These are phyloP conservation scores for Brasenia schreberi DNA, from an alignment of 164 flowering plant genomes.

Conservation along the genomic window DNA sequence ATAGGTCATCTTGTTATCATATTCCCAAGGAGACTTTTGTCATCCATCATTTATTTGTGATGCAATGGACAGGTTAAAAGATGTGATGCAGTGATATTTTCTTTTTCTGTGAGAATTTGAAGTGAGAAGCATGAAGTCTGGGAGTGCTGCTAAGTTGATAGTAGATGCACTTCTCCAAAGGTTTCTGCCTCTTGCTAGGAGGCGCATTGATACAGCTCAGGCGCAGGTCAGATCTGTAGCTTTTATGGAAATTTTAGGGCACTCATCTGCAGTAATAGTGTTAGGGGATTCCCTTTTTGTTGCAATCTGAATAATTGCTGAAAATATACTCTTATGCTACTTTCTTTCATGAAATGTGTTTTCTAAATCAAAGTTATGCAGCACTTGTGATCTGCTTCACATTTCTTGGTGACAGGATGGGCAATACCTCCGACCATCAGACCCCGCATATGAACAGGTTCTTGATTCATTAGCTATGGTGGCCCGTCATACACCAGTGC, in stretches of 20 bases:
- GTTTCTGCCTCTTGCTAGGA: constrained; percentile 93
- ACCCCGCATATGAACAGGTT: constrained; percentile 98
- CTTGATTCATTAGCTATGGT: constrained; percentile 95
- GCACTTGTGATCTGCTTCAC: constrained; percentile 2
- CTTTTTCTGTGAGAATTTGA: neutral
- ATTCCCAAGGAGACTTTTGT: too few relatives aligned
- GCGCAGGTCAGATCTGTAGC: constrained; percentile 46
- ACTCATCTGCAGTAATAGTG: neutral
- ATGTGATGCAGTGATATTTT: too few relatives aligned
- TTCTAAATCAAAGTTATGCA: neutral
- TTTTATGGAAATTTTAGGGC: neutral
- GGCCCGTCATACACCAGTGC: constrained; percentile 94
- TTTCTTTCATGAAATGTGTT: neutral
- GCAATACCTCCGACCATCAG: constrained; percentile 93
- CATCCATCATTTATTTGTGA: too few relatives aligned
- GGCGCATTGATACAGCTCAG: constrained; percentile 97
- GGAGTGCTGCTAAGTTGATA: constrained; percentile 91
- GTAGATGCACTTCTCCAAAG: constrained; percentile 97
- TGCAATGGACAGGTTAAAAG: too few relatives aligned
- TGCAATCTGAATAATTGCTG: neutral
- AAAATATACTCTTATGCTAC: neutral
- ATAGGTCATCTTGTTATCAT: too few relatives aligned
- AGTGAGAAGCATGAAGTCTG: constrained; percentile 44
- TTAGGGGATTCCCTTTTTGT: neutral
- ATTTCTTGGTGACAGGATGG: constrained; percentile 61